phyloP scores from a whole-genome alignment of 169 alveolate genomes.

The Plasmodium sp. region DNA sequence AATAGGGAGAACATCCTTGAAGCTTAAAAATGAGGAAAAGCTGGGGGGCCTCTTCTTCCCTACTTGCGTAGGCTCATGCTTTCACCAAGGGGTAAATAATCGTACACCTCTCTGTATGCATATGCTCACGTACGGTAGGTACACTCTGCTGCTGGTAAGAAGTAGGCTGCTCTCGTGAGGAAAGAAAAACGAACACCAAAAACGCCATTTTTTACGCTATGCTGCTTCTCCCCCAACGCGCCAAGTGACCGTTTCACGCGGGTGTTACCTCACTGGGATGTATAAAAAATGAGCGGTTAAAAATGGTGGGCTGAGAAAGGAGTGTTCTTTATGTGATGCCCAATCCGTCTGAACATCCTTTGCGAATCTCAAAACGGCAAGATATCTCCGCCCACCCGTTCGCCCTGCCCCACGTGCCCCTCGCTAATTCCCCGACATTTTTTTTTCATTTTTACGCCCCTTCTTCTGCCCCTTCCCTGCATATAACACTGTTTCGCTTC shows the following conservation, averaged over 20 bases:
- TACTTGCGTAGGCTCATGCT: not conserved
- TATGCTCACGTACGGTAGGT: not conserved
- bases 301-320: not conserved
- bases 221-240: not conserved
- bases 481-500: not conserved
- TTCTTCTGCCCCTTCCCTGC: not conserved
- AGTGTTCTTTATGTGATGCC: not conserved
- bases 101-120: not conserved
- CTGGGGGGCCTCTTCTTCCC: not conserved
- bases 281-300: not conserved
- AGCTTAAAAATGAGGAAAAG: not conserved
- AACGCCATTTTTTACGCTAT: not conserved
- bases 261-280: not conserved
- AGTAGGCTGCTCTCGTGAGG: not conserved
- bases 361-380: not conserved
- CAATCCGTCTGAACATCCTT: not conserved
- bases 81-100: not conserved
- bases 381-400: not conserved
- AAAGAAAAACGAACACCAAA: not conserved
- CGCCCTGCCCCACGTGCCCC: not conserved
- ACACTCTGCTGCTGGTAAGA: not conserved
- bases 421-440: not conserved
- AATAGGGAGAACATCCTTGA: constrained; percentile 53
- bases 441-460: not conserved
- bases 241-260: not conserved